Conservation (phyloP, 2,329 filamentous ascomycete species). For the Phaeosphaeriaceae sp. region DNA sequence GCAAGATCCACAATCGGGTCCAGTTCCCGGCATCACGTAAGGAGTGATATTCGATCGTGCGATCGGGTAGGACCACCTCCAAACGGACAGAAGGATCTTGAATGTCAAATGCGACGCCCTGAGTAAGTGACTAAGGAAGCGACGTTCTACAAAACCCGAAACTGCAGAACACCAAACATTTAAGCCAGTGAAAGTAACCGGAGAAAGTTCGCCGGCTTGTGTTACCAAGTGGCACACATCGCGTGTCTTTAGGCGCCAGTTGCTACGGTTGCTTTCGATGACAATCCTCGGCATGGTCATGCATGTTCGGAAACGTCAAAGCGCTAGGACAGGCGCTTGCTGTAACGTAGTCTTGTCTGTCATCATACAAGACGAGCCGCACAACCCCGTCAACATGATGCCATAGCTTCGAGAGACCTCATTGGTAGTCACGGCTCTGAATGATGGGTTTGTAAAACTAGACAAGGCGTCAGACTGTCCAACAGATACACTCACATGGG, state of each 20-base stretch:
- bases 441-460: not conserved
- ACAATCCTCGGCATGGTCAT: not conserved
- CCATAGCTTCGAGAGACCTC: not conserved
- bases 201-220: not conserved
- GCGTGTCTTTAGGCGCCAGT: not conserved
- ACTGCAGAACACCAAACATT: not conserved
- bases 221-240: not conserved
- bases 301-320: constrained; percentile 2
- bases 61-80: not conserved
- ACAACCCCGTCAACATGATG: not conserved
- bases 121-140: not conserved
- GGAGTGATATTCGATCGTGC: not conserved
- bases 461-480: not conserved
- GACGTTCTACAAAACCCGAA: not conserved
- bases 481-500: not conserved
- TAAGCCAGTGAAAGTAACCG: not conserved
- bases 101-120: not conserved
- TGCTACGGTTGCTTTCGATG: not conserved
- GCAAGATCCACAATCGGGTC: not conserved
- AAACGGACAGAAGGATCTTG: not conserved
- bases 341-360: not conserved
- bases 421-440: not conserved
- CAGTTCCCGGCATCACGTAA: not conserved
- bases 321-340: constrained; percentile 4
- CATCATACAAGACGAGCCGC: not conserved